Base-by-base conservation (phyloP, 306 rosid species). In the Begonia masoniana region DNA sequence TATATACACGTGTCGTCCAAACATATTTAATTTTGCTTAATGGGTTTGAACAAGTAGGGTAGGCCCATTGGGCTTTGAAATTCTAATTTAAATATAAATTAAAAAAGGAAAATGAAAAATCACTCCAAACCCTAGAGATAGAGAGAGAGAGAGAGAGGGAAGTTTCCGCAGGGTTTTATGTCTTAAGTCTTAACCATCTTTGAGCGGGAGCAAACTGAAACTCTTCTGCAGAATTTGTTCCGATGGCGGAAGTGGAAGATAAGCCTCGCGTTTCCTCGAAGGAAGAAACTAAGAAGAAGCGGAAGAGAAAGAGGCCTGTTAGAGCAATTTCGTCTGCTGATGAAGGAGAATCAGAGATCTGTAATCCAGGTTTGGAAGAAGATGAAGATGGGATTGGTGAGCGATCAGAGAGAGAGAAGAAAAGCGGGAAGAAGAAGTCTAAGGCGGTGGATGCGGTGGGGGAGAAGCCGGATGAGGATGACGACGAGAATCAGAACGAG, bases 261-360 rank as follows among this genome's bases (percentile, higher is more conserved):
- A 55, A 43, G 13, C 52, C 45, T 17, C 61, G 54, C 31, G 46
- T 50, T 12, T 67, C 58, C 2, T 42, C 62, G 0, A 69, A 65
- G 26, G 76, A 63, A 47, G 72, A 71, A 55, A 36, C 64, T 8
- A 52, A 55, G 65, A 68, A 52, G 65, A 78, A 74, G 80, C 78
- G 82, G 68, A 82, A 75, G 61, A 71, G 95, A 36, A 82, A 73
- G 17, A 73, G 80, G 62, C 64, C 63, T 10, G 68, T 65, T 14
- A 86, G 75, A 15, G 47, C 10, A 5, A 12, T 31, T 10, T 46
- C 50, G 50, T 41, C 66, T 6, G 12, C 57, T 0, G 53, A 2
- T 1, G 50, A 13, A 2, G 70, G 66, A 39, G 56, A 12, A 11
- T 8, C 51, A 10, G 71, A 62, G 1, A 49, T 41, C 17, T 19